A percentile compares a stretch with the other conserved stretches of the same genome.
These are phyloP conservation scores for Kwoniella sp. DNA, from an alignment of 768 basidiomycete genomes.

Conservation along the genomic window DNA sequence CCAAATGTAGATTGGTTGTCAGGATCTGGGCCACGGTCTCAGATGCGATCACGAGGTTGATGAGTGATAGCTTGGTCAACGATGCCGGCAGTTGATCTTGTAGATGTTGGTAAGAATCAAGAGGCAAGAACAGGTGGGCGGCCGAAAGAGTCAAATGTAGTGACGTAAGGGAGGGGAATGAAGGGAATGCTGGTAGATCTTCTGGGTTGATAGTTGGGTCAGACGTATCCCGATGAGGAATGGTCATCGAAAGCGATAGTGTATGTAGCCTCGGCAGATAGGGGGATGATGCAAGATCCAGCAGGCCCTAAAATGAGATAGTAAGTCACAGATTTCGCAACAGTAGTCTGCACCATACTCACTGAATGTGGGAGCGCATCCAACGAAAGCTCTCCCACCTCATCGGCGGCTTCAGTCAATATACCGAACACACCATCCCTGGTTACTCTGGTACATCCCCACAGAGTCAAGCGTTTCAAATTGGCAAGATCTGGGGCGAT, in stretches of 20 bases:
- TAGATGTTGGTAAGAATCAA: constrained; percentile 5
- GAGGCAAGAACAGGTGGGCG: constrained; percentile 12
- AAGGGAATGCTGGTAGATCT: constrained; percentile 34
- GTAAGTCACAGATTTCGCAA: not conserved
- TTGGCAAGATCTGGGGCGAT: constrained; percentile 26
- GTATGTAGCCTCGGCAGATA: constrained; percentile 29
- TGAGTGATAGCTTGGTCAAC: constrained; percentile 28
- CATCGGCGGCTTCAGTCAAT: constrained; percentile 25
- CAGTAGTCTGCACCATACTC: not conserved
- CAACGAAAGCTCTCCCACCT: constrained; percentile 39
- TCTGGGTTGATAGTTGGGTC: constrained; percentile 4
- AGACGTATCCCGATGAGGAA: constrained; percentile 25
- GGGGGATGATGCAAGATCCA: constrained; percentile 31
- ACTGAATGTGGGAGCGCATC: constrained; percentile 44
- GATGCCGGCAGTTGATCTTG: constrained; percentile 19
- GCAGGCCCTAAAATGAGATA: constrained; percentile 25
- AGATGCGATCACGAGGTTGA: constrained; percentile 35
- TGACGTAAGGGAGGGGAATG: constrained; percentile 20
- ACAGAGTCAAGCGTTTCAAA: constrained; percentile 33
- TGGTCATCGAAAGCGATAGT: constrained; percentile 35
- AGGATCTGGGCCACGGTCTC: constrained; percentile 24
- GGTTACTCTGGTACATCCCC: constrained; percentile 46
- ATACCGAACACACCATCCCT: constrained; percentile 32
- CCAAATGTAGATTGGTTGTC: constrained; percentile 13
- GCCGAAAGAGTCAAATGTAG: constrained; percentile 41